phyloP scores from a whole-genome alignment of 129 eudicot species.

The sunflower (Helianthus annuus) region HanXRQr2.0-SUNRISE NC_035433.2:122462681-122463180 shows the following conservation, averaged over 20 bases:
- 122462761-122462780: no score
- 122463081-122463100: slow-evolving; percentile 18
- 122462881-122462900: no score
- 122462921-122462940: background rate
- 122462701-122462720: no score
- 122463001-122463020: background rate
- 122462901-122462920: background rate
- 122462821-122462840: no score
- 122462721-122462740: no score
- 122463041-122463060: background rate
- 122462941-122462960: background rate
- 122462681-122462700: no score
- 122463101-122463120: slow-evolving; percentile 20
- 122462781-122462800: no score
- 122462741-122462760: no score
- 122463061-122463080: slow-evolving; percentile 8
- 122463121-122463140: slow-evolving; percentile 29
- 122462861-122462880: no score
- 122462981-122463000: background rate
- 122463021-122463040: slow-evolving; percentile 1
- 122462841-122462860: no score
- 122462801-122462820: no score
- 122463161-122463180: slow-evolving; percentile 9
- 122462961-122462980: background rate
- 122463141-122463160: background rate